Evolutionary conservation across 2,329 filamentous ascomycete species (phyloP), one percentile per base, ranked within the genome.

Genomic region (Aspergillus sp.): DNA sequence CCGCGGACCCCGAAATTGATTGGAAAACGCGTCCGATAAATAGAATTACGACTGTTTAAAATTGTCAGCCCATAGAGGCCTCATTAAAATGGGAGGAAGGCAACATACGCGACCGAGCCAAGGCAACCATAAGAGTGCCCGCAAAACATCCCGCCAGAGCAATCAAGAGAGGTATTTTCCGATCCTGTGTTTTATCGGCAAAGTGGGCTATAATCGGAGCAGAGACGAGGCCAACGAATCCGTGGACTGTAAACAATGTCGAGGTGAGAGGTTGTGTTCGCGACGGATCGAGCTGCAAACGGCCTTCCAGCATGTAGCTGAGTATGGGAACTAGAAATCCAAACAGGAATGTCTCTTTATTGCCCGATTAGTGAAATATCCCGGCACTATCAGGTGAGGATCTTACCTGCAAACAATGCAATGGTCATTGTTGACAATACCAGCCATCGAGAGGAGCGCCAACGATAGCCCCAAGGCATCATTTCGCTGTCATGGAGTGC

Each of bases 241-340:
- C 64, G 39, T 64, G 59, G 5, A 60, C 32, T 6, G 58, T 49
- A 1, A 66, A 51, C 2, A 66, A 44, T 0, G 49, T 46, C 3
- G 60, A 55, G 2, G 56, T 65, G 20, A 59, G 42, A 4, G 46
- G 33, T 39, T 65, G 64, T 3, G 59, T 61, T 17, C 58, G 44
- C 6, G 55, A 53, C 3, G 53, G 55, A 23, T 60, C 53, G 25
- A 58, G 33, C 12, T 55, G 35, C 12, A 67, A 49, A 7, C 62
- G 61, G 17, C 46, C 49, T 48, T 64, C 55, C 4, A 67, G 49
- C 57, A 67, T 64, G 37, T 63, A 64, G 4, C 55, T 51, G 12
- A 68, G 48, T 32, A 67, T 64, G 6, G 64, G 64, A 4, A 66
- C 60, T 7, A 65, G 44, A 39, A 66, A 66, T 41, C 56, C 57